These are phyloP conservation scores for Cucurbita argyrosperma DNA, from an alignment of 306 rosid species.

Conservation along the genomic window DNA sequence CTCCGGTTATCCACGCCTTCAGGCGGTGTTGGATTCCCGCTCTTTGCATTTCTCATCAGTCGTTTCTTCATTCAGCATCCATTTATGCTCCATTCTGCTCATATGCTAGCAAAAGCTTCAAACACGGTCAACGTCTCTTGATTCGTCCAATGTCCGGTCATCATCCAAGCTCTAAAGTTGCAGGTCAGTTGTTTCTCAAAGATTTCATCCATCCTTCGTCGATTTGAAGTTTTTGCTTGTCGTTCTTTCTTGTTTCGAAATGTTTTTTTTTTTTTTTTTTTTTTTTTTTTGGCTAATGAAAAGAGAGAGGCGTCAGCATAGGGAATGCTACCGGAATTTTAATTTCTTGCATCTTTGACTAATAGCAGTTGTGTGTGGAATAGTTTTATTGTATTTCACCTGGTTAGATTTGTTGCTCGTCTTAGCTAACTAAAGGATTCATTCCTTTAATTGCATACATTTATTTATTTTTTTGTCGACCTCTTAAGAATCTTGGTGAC, in stretches of 20 bases:
- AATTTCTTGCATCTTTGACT: not conserved
- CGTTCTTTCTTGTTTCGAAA: not conserved
- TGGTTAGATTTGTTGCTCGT: not conserved
- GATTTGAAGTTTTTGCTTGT: not conserved
- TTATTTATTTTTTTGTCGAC: not conserved
- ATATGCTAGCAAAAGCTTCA: constrained; percentile 13
- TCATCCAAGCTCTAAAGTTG: not conserved
- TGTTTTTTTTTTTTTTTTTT: not conserved
- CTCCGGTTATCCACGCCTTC: constrained; percentile 23
- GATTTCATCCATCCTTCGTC: not conserved
- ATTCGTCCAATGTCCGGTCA: not conserved
- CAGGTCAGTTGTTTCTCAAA: not conserved
- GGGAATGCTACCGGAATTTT: not conserved
- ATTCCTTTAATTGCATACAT: not conserved
- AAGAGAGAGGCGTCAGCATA: not conserved
- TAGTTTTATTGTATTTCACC: not conserved
- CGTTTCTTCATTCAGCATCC: constrained; percentile 7
- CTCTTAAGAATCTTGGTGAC: not conserved
- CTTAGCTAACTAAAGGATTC: not conserved
- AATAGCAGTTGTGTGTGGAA: not conserved
- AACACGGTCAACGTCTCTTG: not conserved
- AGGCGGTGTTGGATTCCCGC: constrained; percentile 9
- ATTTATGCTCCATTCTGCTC: constrained; percentile 1
- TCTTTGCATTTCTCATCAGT: constrained; percentile 10
- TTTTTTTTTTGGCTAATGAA: not conserved